phyloP scores from a whole-genome alignment of 208 protist genomes.

The Giardia muris region DNA sequence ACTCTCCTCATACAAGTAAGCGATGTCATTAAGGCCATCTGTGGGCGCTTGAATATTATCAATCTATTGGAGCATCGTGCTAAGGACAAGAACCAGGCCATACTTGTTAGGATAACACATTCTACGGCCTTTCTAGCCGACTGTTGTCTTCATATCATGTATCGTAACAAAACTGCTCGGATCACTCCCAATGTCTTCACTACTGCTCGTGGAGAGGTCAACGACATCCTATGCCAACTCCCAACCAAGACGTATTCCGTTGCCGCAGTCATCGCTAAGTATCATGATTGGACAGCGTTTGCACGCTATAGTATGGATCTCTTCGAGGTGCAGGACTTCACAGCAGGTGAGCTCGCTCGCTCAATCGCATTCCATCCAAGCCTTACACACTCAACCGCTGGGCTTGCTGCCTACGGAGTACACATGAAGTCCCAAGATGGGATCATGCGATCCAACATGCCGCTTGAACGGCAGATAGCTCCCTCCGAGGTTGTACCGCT shows the following conservation, averaged over 20 bases:
- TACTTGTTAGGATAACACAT: not conserved
- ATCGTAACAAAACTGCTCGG: not conserved
- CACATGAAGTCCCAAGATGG: not conserved
- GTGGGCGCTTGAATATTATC: not conserved
- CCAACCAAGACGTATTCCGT: not conserved
- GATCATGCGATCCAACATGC: not conserved
- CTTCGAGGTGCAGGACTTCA: not conserved
- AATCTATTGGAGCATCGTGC: not conserved
- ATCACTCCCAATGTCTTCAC: not conserved
- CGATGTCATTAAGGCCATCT: not conserved
- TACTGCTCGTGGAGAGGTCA: not conserved
- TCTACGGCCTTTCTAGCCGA: not conserved
- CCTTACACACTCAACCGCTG: not conserved
- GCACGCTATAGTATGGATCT: not conserved
- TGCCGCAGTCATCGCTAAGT: not conserved
- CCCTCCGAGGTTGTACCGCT: not conserved
- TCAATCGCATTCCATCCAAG: not conserved
- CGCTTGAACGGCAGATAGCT: not conserved
- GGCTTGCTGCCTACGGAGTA: not conserved
- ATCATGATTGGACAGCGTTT: not conserved
- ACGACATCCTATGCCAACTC: not conserved
- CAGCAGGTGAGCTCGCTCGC: not conserved
- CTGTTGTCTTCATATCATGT: not conserved
- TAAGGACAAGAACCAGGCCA: not conserved
- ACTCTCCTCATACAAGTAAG: not conserved